Evolutionary conservation across 306 rosid species (phyloP).

Genomic region (Vicia villosa): DNA sequence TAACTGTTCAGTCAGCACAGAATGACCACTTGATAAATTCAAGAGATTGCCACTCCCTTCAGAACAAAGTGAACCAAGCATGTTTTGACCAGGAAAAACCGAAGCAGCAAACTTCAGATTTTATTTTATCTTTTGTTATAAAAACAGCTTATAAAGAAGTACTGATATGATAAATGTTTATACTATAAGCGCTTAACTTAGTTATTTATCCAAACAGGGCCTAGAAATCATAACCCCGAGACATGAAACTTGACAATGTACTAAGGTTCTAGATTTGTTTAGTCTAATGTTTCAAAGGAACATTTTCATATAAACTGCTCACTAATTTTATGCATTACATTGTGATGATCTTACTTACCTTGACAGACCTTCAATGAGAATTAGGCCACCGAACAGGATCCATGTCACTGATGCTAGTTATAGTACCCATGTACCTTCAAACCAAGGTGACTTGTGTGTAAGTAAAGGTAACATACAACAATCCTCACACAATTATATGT

Average conservation of each 20-base stretch:
- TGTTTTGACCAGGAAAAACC: conserved; percentile 55
- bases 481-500: background rate
- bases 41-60: conserved; percentile 66
- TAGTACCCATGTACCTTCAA: conserved; percentile 91
- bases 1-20: conserved; percentile 58
- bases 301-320: conserved; percentile 14
- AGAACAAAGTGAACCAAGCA: conserved; percentile 60
- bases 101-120: conserved; percentile 56
- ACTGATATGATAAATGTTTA: background rate
- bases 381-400: conserved; percentile 86
- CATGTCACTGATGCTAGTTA: conserved; percentile 81
- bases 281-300: conserved; percentile 8
- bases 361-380: conserved; percentile 90
- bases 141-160: background rate
- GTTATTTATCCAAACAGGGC: background rate
- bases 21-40: conserved; percentile 59
- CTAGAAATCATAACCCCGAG: background rate
- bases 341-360: conserved; percentile 48
- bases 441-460: conserved; percentile 14
- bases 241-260: background rate
- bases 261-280: background rate
- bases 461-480: conserved; percentile 6
- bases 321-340: background rate
- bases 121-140: background rate
- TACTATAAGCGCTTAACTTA: background rate